Evolutionary conservation across 2,329 filamentous ascomycete genomes (phyloP).

Genomic region (Hysterium pulicare): DNA sequence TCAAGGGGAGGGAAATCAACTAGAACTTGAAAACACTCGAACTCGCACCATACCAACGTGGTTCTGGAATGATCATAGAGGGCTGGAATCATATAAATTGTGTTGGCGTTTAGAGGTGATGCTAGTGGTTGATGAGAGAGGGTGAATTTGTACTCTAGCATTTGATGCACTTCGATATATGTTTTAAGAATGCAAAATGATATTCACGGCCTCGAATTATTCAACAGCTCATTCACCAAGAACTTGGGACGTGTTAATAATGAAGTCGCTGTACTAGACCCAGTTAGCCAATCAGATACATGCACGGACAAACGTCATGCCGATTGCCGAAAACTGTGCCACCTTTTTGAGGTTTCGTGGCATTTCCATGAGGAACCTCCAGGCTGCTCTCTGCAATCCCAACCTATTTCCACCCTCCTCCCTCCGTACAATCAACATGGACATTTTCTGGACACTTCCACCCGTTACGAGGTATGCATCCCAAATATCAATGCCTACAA

Average conservation of each 20-base stretch:
- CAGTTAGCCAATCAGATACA: slow-evolving; percentile 5
- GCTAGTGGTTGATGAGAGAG: no score
- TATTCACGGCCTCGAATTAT: no score
- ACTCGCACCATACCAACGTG: no score
- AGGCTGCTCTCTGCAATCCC: slow-evolving; percentile 33
- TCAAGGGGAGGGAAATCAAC: slow-evolving; percentile 9
- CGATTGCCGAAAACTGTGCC: slow-evolving; percentile 12
- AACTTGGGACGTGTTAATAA: no score
- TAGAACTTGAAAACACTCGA: no score
- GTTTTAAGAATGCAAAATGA: no score
- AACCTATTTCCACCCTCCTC: slow-evolving; percentile 15
- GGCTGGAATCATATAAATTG: not conserved
- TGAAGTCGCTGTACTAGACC: no score
- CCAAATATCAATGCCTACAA: slow-evolving; percentile 8
- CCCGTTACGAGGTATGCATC: slow-evolving; percentile 61
- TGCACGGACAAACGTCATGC: slow-evolving; percentile 11
- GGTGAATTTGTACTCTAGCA: no score
- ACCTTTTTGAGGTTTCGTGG: slow-evolving; percentile 12
- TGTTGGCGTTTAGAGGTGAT: not conserved
- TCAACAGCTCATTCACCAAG: no score
- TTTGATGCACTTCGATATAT: no score
- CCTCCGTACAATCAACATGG: slow-evolving; percentile 44
- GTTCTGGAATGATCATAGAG: not conserved
- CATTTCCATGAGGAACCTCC: slow-evolving; percentile 5
- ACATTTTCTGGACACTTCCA: slow-evolving; percentile 63